A percentile compares a stretch with the other conserved stretches of the same genome.
These are phyloP conservation scores for Clausena lansium DNA, from an alignment of 345 rosid species.

Conservation along the genomic window DNA sequence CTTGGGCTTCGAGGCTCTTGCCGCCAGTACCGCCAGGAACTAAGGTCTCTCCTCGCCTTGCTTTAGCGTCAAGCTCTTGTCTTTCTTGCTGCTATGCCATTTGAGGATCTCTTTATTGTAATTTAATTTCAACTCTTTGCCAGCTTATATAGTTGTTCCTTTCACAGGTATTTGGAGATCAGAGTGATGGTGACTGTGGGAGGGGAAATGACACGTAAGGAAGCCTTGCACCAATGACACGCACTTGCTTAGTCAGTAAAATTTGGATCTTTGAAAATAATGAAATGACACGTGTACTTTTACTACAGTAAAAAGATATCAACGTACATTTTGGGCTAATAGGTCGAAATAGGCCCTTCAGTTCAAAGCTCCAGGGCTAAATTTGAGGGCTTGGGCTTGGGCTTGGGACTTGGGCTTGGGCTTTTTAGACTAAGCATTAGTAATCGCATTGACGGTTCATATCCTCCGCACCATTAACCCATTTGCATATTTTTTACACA, in stretches of 20 bases:
- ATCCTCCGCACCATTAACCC: too few relatives aligned
- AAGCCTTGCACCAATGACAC: constrained; percentile 27
- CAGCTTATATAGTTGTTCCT: too few relatives aligned
- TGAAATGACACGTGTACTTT: not conserved
- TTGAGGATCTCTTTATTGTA: not conserved
- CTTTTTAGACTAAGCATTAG: too few relatives aligned
- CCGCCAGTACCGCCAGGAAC: constrained; percentile 61
- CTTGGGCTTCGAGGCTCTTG: constrained; percentile 63
- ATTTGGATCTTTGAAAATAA: not conserved
- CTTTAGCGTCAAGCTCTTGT: constrained; percentile 42
- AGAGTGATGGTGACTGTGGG: constrained; percentile 1
- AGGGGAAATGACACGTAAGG: constrained; percentile 19
- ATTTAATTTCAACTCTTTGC: too few relatives aligned
- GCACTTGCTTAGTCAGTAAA: constrained; percentile 31
- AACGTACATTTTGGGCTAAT: too few relatives aligned
- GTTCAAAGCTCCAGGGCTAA: too few relatives aligned
- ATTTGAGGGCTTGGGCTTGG: too few relatives aligned
- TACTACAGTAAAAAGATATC: not conserved
- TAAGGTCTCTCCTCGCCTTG: constrained; percentile 57
- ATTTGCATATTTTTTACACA: too few relatives aligned
- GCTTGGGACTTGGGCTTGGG: too few relatives aligned
- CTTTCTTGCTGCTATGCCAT: constrained; percentile 45
- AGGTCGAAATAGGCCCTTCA: too few relatives aligned
- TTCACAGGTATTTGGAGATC: not conserved
- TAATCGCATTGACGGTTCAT: too few relatives aligned